Base-by-base conservation (phyloP, 2,329 filamentous ascomycete genomes). In the Pseudogymnoascus sp. region DNA sequence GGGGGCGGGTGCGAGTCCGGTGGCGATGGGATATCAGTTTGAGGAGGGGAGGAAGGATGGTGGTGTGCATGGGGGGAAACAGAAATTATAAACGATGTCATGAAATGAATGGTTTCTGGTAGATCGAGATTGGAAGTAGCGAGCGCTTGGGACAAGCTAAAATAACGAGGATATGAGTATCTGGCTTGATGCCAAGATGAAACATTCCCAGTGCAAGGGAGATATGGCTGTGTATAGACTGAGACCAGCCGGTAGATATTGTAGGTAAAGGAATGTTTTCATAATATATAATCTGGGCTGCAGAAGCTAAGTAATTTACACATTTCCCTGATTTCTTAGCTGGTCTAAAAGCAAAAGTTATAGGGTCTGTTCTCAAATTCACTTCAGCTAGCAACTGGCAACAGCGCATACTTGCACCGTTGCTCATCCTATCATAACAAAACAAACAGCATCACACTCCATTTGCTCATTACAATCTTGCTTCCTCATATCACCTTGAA, bases 41-140 rank as follows among this genome's bases (percentile, higher is more conserved):
- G 45, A 52, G 45, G 45, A 52, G 10, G 45, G n/a, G 26, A 52
- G 45, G n/a, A 52, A 30, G 45, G 45, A 52, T 13, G 45, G 45
- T 18, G 45, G 45, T 7, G 23, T 30, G 26, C 15, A 33, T 7
- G 45, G 45, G 5, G 45, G 45, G 5, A 52, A 30, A 3, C 45
- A 52, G 26, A 52, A 52, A 10, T 52, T 52, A 30, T 52, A 33
- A 52, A 52, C 4, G 10, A 23, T 21, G 38, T 13, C 13, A 12
- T 41, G 38, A 21, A 5, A 41, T 13, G 12, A 21, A 41, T 13
- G 5, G 3, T 23, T 30, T 19, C 10, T 30, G 23, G 5, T 41
- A 19, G 26, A 18, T 28, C 45, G 9, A 30, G 2, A n/a, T 30
- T 10, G 10, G 26, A 7, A 13, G 8, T 30, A 30, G 45, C 23